Conservation (phyloP, 208 protist genomes). For the Plasmodiophora brassicae region DNA sequence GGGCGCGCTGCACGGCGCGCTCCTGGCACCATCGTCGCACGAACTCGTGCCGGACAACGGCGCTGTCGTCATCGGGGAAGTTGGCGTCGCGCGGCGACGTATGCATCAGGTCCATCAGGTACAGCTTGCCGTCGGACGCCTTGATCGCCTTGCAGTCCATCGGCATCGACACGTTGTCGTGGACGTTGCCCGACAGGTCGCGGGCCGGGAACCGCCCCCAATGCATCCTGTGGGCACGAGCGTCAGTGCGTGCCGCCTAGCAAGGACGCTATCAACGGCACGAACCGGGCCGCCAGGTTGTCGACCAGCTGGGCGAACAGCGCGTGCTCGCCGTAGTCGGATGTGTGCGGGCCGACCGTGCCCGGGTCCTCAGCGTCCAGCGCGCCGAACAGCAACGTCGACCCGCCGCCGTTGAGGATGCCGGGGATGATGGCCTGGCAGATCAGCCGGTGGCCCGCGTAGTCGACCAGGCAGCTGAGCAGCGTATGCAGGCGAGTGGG, state of each 20-base stretch:
- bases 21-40: constrained; percentile 30
- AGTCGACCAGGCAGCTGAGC: not conserved
- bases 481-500: not conserved
- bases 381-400: constrained; percentile 13
- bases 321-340: no score
- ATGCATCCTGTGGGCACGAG: no score
- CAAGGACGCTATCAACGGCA: no score
- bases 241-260: no score
- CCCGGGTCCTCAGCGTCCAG: no score
- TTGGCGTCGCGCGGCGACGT: not conserved
- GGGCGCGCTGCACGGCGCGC: not conserved
- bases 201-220: not conserved
- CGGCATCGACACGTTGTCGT: not conserved
- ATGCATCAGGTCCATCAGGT: constrained; percentile 8
- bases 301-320: no score
- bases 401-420: not conserved
- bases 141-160: constrained; percentile 20
- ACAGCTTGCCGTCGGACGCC: not conserved
- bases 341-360: no score
- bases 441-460: not conserved
- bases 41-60: not conserved
- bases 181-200: not conserved
- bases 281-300: no score
- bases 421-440: constrained; percentile 26
- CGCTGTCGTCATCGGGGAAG: not conserved